A percentile compares a stretch with the other conserved stretches of the same genome.
These are phyloP conservation scores for Lichtheimia corymbifera DNA, from an alignment of 371 early-diverging fungal genomes.

Conservation along the genomic window DNA sequence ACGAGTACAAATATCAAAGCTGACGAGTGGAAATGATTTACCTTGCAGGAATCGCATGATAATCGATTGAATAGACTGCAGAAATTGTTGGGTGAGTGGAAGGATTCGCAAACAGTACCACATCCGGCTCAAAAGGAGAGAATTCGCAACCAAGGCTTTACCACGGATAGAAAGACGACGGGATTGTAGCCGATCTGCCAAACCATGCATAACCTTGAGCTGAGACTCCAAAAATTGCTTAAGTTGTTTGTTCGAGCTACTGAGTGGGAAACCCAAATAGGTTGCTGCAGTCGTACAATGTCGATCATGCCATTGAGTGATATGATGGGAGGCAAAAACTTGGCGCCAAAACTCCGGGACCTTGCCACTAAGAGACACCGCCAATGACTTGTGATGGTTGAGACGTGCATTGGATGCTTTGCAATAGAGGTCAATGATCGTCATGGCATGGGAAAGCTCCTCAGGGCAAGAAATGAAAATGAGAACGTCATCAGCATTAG, in stretches of 20 bases:
- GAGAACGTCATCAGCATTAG: slow-evolving; percentile 15
- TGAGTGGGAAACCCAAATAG: slow-evolving; percentile 25
- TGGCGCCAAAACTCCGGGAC: neutral
- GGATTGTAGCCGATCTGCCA: neutral
- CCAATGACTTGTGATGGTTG: neutral
- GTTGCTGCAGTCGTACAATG: neutral
- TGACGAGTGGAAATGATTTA: slow-evolving; percentile 5
- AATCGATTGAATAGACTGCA: neutral
- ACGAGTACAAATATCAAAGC: slow-evolving; percentile 3
- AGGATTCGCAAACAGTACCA: slow-evolving; percentile 2
- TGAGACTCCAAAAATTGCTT: slow-evolving; percentile 8
- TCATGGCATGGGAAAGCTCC: neutral
- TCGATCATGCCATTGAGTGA: slow-evolving; percentile 26
- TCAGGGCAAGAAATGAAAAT: slow-evolving; percentile 1
- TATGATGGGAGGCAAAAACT: too few relatives aligned
- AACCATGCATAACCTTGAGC: slow-evolving; percentile 6
- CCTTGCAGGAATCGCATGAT: neutral
- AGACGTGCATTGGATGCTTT: neutral
- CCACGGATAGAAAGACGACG: neutral
- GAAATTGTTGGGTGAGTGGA: neutral
- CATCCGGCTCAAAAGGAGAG: neutral
- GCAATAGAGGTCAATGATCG: neutral
- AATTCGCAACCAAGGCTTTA: neutral
- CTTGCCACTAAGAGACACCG: neutral
- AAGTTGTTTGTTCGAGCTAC: slow-evolving; percentile 12